Evolutionary conservation across 1,284 basidiomycete species (phyloP).

Genomic region (Cerrena zonata): DNA sequence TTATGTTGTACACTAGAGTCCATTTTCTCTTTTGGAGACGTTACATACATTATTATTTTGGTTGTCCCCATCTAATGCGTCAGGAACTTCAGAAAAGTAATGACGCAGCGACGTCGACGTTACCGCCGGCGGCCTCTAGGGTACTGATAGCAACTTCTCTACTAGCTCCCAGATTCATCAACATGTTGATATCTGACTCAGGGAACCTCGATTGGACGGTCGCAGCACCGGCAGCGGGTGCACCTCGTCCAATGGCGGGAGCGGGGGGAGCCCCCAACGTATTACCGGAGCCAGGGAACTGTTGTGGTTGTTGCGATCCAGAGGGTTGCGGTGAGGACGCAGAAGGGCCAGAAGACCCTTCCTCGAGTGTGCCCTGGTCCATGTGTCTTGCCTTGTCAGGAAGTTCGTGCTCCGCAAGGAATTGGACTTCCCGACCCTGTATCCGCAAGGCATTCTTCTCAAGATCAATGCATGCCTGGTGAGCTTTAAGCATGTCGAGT

Average conservation of each 20-base stretch:
- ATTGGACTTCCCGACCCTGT: slow-evolving; percentile 78
- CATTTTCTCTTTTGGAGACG: slow-evolving; percentile 2
- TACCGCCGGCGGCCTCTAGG: slow-evolving; percentile 77
- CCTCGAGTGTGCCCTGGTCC: slow-evolving; percentile 27
- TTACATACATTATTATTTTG: slow-evolving; percentile 8
- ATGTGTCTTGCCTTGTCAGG: slow-evolving; percentile 68
- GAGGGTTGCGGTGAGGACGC: slow-evolving; percentile 6
- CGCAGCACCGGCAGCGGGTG: slow-evolving; percentile 12
- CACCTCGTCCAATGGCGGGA: slow-evolving; percentile 18
- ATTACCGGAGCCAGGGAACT: slow-evolving; percentile 61
- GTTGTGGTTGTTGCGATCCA: slow-evolving; percentile 7
- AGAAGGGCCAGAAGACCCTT: slow-evolving; percentile 15
- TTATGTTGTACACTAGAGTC: slow-evolving; percentile 9
- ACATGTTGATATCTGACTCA: slow-evolving; percentile 46
- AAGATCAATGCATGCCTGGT: slow-evolving; percentile 93
- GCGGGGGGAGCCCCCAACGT: slow-evolving; percentile 41
- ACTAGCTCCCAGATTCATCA: slow-evolving; percentile 73
- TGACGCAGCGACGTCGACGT: slow-evolving; percentile 84
- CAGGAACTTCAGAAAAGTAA: slow-evolving; percentile 60
- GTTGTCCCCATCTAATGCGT: slow-evolving; percentile 6
- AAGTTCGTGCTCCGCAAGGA: slow-evolving; percentile 91
- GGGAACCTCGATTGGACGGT: slow-evolving; percentile 32
- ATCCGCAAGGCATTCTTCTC: slow-evolving; percentile 84
- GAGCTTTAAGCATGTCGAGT: slow-evolving; percentile 96
- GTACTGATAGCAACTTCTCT: slow-evolving; percentile 72